Conservation (phyloP, 2,329 filamentous ascomycete genomes). For the Neoascochyta sp. region DNA sequence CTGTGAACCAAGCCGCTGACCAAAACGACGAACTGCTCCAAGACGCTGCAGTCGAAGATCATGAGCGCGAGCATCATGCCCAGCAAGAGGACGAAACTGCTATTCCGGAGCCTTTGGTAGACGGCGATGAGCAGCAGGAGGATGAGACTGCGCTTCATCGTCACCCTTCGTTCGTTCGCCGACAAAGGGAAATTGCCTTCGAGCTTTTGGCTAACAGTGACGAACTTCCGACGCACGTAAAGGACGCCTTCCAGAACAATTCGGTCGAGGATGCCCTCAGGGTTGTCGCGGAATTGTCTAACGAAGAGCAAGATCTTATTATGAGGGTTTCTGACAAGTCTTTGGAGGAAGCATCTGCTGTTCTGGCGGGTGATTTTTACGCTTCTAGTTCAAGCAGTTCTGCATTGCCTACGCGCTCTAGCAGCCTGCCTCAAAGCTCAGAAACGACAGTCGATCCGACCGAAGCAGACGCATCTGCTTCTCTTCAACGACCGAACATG, state of each 20-base stretch:
- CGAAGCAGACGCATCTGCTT: conserved; percentile 10
- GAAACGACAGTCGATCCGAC: conserved; percentile 1
- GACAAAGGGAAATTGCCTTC: conserved; percentile 4
- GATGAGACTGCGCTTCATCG: too few species aligned
- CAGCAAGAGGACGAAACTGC: conserved; percentile 8
- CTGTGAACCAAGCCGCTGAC: conserved; percentile 21
- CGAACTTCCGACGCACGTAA: conserved; percentile 8
- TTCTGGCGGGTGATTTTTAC: conserved; percentile 4
- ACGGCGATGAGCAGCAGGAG: too few species aligned
- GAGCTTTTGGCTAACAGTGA: conserved; percentile 2
- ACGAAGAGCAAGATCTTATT: conserved; percentile 6
- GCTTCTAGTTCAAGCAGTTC: conserved; percentile 6
- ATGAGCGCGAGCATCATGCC: conserved; percentile 7
- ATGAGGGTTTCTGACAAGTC: conserved; percentile 7
- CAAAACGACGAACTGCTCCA: conserved; percentile 22
- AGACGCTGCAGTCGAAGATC: conserved; percentile 7
- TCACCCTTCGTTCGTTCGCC: conserved; percentile 3
- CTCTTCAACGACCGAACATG: conserved; percentile 43
- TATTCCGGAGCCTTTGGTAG: too few species aligned
- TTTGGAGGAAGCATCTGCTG: conserved; percentile 6
- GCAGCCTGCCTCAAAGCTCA: conserved; percentile 10
- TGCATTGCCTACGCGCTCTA: conserved; percentile 10
- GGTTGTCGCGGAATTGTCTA: conserved; percentile 1
- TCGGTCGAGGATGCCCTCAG: conserved; percentile 1
- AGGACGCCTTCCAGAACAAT: conserved; percentile 1